Conservation (phyloP, 2,329 filamentous ascomycete genomes). For the Stachybotrys elegans region DNA sequence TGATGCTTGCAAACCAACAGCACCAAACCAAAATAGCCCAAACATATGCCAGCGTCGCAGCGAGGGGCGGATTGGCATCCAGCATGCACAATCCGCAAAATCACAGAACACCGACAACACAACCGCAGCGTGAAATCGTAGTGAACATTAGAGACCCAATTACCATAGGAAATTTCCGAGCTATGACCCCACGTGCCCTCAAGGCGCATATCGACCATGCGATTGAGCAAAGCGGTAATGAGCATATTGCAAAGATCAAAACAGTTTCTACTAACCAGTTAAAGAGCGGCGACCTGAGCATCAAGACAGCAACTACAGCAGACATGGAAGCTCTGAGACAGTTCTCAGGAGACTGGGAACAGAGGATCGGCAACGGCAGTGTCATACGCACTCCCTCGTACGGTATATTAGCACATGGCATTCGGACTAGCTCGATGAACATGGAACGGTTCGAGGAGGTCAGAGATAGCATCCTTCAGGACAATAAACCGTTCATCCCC, state of each 20-base stretch:
- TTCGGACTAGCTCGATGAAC: constrained; percentile 4
- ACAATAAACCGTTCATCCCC: too few relatives aligned
- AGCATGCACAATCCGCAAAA: background rate
- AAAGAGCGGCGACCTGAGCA: constrained; percentile 5
- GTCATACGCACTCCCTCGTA: background rate
- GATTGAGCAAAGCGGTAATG: constrained; percentile 6
- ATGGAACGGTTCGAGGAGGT: background rate
- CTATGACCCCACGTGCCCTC: constrained; percentile 4
- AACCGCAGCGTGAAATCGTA: background rate
- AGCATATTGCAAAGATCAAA: constrained; percentile 5
- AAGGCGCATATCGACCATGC: constrained; percentile 5
- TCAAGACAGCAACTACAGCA: constrained; percentile 3
- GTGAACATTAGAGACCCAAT: constrained; percentile 1
- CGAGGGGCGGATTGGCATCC: background rate
- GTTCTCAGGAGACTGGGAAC: constrained; percentile 1
- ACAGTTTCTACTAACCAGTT: constrained; percentile 3
- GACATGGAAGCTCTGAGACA: constrained; percentile 1
- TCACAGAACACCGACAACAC: background rate
- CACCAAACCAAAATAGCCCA: background rate
- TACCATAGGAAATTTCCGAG: background rate
- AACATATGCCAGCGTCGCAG: background rate
- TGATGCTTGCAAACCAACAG: background rate
- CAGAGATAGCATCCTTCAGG: too few relatives aligned
- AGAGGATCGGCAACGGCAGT: background rate
- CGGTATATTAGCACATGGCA: constrained; percentile 3